Base-by-base conservation (phyloP, 2,329 filamentous ascomycete genomes). In the Penicillium concentricum region DNA sequence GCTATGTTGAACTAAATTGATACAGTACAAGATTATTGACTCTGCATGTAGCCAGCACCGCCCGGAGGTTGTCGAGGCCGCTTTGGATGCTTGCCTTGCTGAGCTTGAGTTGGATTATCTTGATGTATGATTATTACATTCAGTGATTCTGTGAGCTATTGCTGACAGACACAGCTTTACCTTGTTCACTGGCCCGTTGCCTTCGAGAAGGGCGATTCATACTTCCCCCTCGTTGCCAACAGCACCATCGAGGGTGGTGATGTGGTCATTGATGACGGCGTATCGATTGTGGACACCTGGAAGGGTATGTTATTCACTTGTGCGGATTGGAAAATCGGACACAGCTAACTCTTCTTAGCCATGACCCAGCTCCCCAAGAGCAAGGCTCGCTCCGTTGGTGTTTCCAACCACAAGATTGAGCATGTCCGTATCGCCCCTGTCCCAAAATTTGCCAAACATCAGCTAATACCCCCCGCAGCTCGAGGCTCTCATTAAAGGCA, bases 101-200 rank as follows among this genome's bases (percentile, higher is more conserved):
- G 81, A 84, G 62, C 74, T 84, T 6, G 76, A 78, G 38, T 76
- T 80, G 5, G 80, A 82, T 48, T 84, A 84, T 61, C 70, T 84
- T 45, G 82, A 85, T 57, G 73, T 84, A 51, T 28, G 42, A n/a
- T 26, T n/a, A 24, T 37, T 7, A 66, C 68, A 74, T 12, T 24
- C 8, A 34, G 9, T 6, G 3, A 3, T 5, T 2, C 4, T 2
- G 4, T 20, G 20, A 12, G 13, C 5, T 15, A 12, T 18, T 8
- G 38, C 59, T 65, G 45, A 64, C 34, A 5, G 20, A n/a, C 13
- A 2, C 55, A 73, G 71, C 67, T 75, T 26, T 76, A 73, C 65
- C 70, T 75, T 26, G 71, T 78, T 51, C 81, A 82, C 70, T 82
- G 77, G 77, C 77, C 79, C 34, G 75, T 73, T 15, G 61, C 71